Evolutionary conservation across 306 rosid species (phyloP), one percentile per base, ranked within the genome.

Genomic region (Quercus rubra): DNA sequence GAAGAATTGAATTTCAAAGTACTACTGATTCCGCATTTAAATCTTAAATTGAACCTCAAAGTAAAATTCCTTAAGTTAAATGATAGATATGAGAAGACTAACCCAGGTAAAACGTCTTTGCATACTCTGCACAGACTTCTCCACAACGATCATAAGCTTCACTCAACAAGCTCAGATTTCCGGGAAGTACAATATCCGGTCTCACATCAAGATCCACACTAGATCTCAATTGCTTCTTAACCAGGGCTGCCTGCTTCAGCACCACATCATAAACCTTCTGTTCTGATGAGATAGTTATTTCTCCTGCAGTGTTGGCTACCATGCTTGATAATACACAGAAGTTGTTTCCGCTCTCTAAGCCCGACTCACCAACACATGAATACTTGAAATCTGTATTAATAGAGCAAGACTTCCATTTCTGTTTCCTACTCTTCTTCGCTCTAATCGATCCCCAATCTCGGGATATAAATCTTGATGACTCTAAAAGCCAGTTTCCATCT

Each of bases 201-300:
- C 88, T 90, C 74, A 78, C 86, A 21, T 83, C 88, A 79, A 87
- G 69, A 61, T 90, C 90, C 77, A 73, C 88, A 11, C 71, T 58
- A 68, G 91, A 82, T 55, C 83, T 77, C 54, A 88, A 82, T 81
- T 88, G 88, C 81, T 83, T 88, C 86, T 88, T 85, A 75, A 90
- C 91, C 79, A 90, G 58, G 64, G 94, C 90, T 8, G 94, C 94
- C 84, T 90, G 94, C 86, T 88, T 90, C 72, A 88, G 66, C 84
- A 90, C 94, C 38, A 90, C 94, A 72, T 88, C 84, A 72, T 90
- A 90, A 52, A 90, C 94, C 85, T 80, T 90, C 90, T 88, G 87
- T 80, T 90, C 94, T 0, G 94, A 82, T 2, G 94, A 87, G 64
- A 80, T 70, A 18, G 84, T 83, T 58, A 81, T 78, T 80, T 89